phyloP scores from a whole-genome alignment of 257 asterid species.

The Nicotiana paniculata region DNA sequence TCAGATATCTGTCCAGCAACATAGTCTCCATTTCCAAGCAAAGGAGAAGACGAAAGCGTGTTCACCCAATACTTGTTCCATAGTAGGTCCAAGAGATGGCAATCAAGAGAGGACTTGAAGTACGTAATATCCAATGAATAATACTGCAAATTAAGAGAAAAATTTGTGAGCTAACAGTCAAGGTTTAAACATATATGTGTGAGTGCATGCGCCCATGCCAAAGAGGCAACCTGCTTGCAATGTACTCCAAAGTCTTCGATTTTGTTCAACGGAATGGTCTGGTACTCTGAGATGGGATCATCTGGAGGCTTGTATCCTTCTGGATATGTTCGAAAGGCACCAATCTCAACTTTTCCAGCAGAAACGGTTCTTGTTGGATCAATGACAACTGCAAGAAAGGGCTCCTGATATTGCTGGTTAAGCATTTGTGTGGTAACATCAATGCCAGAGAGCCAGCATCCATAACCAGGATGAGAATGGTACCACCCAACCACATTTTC shows the following conservation, averaged over 20 bases:
- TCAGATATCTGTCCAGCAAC: constrained; percentile 98
- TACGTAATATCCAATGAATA: constrained; percentile 93
- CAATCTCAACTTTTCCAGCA: constrained; percentile 97
- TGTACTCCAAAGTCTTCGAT: constrained; percentile 99
- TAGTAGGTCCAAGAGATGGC: constrained; percentile 82
- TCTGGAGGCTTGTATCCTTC: constrained; percentile 95
- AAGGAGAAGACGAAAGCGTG: constrained; percentile 95
- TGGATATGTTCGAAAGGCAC: constrained; percentile 95
- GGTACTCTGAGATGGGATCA: constrained; percentile 93
- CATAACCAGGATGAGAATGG: constrained; percentile 99
- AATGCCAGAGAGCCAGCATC: constrained; percentile 99
- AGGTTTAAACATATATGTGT: not conserved
- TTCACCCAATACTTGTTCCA: constrained; percentile 99
- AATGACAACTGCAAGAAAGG: constrained; percentile 95
- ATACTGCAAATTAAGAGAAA: constrained; percentile 46
- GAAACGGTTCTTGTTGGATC: constrained; percentile 98
- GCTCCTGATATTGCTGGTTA: constrained; percentile 94
- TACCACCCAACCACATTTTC: constrained; percentile 99
- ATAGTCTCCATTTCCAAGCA: constrained; percentile 97
- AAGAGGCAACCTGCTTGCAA: constrained; percentile 71
- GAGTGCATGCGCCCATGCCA: not conserved
- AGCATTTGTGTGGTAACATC: constrained; percentile 97
- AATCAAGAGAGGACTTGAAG: constrained; percentile 89
- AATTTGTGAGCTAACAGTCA: not conserved
- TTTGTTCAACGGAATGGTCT: constrained; percentile 94